Base-by-base conservation (phyloP, 495 filamentous ascomycete genomes). In the Gamarada debralockiae region DNA sequence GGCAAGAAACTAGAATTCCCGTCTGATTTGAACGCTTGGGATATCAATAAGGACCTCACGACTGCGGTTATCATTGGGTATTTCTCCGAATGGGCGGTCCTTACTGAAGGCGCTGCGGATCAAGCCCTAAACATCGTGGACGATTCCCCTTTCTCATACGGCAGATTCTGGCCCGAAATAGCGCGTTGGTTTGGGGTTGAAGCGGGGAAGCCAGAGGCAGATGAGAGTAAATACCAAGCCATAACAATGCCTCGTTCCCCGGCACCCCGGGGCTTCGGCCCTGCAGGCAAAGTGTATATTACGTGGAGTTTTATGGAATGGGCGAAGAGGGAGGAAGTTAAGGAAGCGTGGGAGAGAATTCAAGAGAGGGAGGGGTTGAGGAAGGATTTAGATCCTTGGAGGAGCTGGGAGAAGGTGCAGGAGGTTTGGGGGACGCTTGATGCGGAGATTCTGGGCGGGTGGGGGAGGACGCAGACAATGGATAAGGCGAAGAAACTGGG, bases 21-120 rank as follows among this genome's bases (percentile, higher is more conserved):
- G 0, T 62, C 63, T 5, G 74, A 73, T 46, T 57, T 71, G 21
- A 27, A 25, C 12, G 62, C 67, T 0, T 79, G 73, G 74, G 65
- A 73, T 45, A 50, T 62, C n/a, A 56, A 66, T 40, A 63, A 70
- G 33, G 66, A 67, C 15, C 61, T 70, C 39, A 72, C 66, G 39
- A 67, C 56, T 15, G 73, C 67, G 0, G 55, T 61, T 59, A 52
- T 78, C 48, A 75, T 75, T 43, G 72, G 65, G 2, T 75, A 75
- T 48, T 66, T 76, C 42, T 68, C 67, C 29, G 77, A 80, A 60
- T 83, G 76, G 77, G 65, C 70, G 0, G 76, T 70, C 12, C 59
- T 81, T 37, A 67, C 59, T 0, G 59, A 51, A 0, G 46, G 41
- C 1, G 66, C 69, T 3, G 63, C 49, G 44, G 67, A 75, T 24